Base-by-base conservation (phyloP, 2,329 filamentous ascomycete species). In the Penicillium sp. region DNA sequence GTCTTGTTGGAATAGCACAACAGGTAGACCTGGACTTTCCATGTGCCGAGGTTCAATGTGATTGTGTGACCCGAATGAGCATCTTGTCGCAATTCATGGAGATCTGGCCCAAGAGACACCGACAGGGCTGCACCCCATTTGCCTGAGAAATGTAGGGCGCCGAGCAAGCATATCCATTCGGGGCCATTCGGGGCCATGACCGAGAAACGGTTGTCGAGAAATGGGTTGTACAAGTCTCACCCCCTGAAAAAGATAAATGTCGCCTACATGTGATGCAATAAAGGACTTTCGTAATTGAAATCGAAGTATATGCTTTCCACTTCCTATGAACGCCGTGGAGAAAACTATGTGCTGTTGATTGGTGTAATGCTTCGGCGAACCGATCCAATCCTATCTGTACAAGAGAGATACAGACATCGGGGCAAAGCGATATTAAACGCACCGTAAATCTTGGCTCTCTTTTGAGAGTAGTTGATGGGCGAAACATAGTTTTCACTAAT, bases 301-400 rank as follows among this genome's bases (percentile, higher is more conserved):
- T 34, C 8, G 38, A 34, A 34, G 10, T 41, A 52, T 45, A 31
- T 50, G 21, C 6, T 46, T 25, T 49, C 18, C 32, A 49, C 38
- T 18, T 54, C 15, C 8, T 27, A 46, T 16, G 15, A 44, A 48
- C 27, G 31, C n/a, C 27, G 23, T 29, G 47, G 21, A 45, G 13
- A 7, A 34, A 46, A 41, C 31, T 55, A 55, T 55, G 44, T 55
- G 48, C 49, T 29, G 42, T 34, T 37, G 49, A 55, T 47, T 47
- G 49, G 49, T 27, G 21, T 42, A 34, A 42, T 52, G 18, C 21
- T 15, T 45, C n/a, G 31, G 39, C 40, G 23, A 50, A 21, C 40
- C 41, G 42, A 50, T 13, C 44, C 55, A 50, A 50, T 47, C 27
- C 21, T 42, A 49, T 52, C 51, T 59, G 55, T 59, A 59, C 55